These are phyloP conservation scores for Ophiocordyceps camponoti-leonardi DNA, from an alignment of 2,329 filamentous ascomycete species.

Conservation along the genomic window DNA sequence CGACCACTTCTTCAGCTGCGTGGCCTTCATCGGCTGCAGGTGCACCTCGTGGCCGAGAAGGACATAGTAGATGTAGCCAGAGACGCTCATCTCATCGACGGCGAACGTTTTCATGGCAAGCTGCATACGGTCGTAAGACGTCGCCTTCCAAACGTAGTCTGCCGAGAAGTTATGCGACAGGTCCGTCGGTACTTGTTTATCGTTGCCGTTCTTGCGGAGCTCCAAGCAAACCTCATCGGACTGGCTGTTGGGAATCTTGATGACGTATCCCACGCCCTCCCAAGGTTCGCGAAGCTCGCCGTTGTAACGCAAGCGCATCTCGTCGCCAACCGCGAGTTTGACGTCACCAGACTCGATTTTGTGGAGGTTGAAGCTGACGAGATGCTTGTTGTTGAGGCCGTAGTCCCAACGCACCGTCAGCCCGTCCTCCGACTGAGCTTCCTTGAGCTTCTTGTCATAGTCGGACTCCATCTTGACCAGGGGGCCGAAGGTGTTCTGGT, in stretches of 20 bases:
- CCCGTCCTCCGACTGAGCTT: constrained; percentile 94
- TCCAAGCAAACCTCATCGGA: constrained; percentile 95
- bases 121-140: constrained; percentile 98
- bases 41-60: constrained; percentile 90
- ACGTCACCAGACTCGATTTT: constrained; percentile 97
- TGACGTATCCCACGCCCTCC: constrained; percentile 97
- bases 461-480: constrained; percentile 98
- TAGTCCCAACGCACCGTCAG: constrained; percentile 87
- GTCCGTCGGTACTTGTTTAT: constrained; percentile 90
- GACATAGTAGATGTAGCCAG: constrained; percentile 96
- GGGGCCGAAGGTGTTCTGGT: constrained; percentile 96
- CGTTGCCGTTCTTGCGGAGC: constrained; percentile 81
- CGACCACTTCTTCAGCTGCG: constrained; percentile 91
- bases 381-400: constrained; percentile 91
- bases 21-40: constrained; percentile 85
- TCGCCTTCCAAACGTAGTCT: constrained; percentile 99
- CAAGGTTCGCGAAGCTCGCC: constrained; percentile 82
- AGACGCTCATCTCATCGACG: constrained; percentile 94
- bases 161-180: constrained; percentile 96
- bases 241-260: constrained; percentile 98
- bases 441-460: constrained; percentile 97
- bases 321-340: constrained; percentile 92
- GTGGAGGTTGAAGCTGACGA: constrained; percentile 86
- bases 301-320: constrained; percentile 95
- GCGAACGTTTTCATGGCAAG: constrained; percentile 98